Percentiles rank a stretch among this genome's conserved stretches.
These are phyloP conservation scores for Acer negundo DNA, from an alignment of 345 rosid species.

Conservation along the genomic window DNA sequence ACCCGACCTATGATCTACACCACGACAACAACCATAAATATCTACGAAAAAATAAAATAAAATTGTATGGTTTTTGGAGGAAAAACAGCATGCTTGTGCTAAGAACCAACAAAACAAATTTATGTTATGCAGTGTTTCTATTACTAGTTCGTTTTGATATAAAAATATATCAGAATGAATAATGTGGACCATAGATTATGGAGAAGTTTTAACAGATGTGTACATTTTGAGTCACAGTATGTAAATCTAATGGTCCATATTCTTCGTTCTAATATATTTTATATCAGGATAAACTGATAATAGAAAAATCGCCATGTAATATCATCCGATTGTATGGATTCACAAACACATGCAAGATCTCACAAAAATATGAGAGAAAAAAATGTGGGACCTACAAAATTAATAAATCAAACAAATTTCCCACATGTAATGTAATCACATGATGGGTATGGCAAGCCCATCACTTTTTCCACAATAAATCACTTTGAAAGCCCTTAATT, in stretches of 20 bases:
- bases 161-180: no score
- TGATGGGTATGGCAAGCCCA: conserved; percentile 53
- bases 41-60: neutral
- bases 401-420: conserved; percentile 19
- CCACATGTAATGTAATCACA: conserved; percentile 68
- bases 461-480: conserved; percentile 27
- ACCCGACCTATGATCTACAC: neutral
- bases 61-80: neutral
- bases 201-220: no score
- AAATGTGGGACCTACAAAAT: conserved; percentile 27
- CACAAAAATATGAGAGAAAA: neutral
- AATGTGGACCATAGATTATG: no score
- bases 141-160: no score
- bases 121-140: no score
- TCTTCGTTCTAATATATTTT: no score
- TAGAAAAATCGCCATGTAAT: no score
- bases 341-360: conserved; percentile 51
- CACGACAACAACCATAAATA: neutral
- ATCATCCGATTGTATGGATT: conserved; percentile 36
- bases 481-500: conserved; percentile 10
- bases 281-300: no score
- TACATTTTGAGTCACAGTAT: no score
- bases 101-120: conserved; percentile 33
- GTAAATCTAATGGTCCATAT: no score
- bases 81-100: conserved; percentile 4